Percentiles rank a stretch among this genome's conserved stretches.
These are phyloP conservation scores for Cutaneotrichosporon sp. DNA, from an alignment of 1,284 basidiomycete species.

Conservation along the genomic window DNA sequence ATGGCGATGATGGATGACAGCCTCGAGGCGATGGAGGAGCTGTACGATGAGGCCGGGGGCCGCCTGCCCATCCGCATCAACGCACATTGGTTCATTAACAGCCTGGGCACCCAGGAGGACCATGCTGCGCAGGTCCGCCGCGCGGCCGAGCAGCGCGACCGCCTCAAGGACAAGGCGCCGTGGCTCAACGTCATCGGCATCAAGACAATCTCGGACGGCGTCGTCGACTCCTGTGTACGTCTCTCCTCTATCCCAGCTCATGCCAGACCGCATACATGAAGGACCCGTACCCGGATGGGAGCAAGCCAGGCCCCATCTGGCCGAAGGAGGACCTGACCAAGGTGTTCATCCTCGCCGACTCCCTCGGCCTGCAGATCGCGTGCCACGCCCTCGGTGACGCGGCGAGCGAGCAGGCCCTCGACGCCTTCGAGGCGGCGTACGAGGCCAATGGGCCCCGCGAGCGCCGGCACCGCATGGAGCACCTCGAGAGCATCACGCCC, in stretches of 20 bases:
- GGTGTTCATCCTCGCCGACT: conserved; percentile 32
- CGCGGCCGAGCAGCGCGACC: conserved; percentile 25
- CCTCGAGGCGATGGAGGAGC: conserved; percentile 33
- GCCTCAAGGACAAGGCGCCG: conserved; percentile 19
- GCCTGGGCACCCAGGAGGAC: conserved; percentile 23
- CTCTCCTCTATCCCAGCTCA: not conserved
- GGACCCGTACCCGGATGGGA: conserved; percentile 32
- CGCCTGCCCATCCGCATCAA: conserved; percentile 30
- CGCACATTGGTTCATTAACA: conserved; percentile 31
- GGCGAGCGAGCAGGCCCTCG: conserved; percentile 34
- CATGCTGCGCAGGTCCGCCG: conserved; percentile 20
- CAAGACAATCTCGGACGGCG: conserved; percentile 42
- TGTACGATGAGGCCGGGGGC: conserved; percentile 20
- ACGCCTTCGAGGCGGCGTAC: conserved; percentile 32
- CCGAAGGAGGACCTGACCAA: conserved; percentile 24
- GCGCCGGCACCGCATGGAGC: conserved; percentile 37
- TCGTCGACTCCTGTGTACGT: conserved; percentile 32
- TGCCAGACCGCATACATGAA: conserved; percentile 33
- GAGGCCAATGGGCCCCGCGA: conserved; percentile 21
- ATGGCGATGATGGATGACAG: conserved; percentile 35
- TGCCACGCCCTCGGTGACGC: conserved; percentile 41
- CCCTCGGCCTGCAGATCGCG: conserved; percentile 34
- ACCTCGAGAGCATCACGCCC: conserved; percentile 32
- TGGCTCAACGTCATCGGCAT: conserved; percentile 36
- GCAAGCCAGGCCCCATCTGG: conserved; percentile 35